phyloP scores from a whole-genome alignment of 2,329 filamentous ascomycete species.

The Colletotrichum liriopes region DNA sequence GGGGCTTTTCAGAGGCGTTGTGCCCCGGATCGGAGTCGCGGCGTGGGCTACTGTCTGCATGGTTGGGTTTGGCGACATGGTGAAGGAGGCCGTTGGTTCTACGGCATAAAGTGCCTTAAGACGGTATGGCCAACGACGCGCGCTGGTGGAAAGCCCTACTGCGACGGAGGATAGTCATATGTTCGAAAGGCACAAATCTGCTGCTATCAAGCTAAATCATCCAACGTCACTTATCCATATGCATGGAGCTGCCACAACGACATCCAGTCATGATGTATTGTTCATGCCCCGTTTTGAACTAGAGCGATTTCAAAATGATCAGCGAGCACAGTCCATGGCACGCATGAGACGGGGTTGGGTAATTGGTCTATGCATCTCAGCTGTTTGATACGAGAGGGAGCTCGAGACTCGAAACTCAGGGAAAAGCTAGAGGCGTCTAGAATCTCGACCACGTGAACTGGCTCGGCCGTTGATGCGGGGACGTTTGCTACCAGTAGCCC shows the following conservation, averaged over 20 bases:
- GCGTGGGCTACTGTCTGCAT: conserved; percentile 33
- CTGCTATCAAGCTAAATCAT: no score
- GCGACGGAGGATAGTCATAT: no score
- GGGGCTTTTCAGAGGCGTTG: conserved; percentile 28
- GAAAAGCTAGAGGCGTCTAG: neutral
- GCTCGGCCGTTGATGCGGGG: conserved; percentile 2
- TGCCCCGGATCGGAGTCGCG: conserved; percentile 18
- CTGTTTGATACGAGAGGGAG: neutral
- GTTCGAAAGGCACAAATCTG: no score
- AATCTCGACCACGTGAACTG: neutral
- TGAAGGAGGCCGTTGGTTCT: conserved; percentile 18
- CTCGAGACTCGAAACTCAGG: neutral
- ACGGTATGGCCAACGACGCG: no score
- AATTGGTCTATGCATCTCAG: neutral
- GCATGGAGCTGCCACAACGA: neutral
- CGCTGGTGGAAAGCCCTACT: no score
- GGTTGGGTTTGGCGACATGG: conserved; percentile 25
- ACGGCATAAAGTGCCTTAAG: neutral
- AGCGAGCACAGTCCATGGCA: no score
- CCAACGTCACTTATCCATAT: no score
- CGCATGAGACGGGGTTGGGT: neutral
- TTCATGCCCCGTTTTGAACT: neutral
- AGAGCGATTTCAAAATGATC: neutral
- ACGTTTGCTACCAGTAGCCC: neutral
- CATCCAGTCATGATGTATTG: neutral